Evolutionary conservation across 352 stramenopile species (phyloP).

Genomic region (Aphanomyces astaci): DNA sequence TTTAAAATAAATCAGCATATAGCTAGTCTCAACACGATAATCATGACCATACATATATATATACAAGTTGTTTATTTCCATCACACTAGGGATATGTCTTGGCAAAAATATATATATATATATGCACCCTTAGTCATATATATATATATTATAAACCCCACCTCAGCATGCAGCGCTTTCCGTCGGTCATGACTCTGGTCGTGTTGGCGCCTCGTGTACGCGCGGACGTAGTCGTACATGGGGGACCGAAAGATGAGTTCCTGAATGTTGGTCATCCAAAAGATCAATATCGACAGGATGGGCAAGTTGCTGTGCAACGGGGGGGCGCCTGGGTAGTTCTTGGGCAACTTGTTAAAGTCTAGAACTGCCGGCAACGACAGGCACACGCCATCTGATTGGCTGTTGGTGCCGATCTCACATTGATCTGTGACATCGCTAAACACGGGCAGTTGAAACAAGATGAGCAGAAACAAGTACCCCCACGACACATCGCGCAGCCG

Average conservation of each 20-base stretch:
- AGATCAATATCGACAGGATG: conserved; percentile 49
- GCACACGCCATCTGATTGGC: background rate
- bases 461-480: conserved; percentile 56
- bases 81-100: too few species aligned
- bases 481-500: conserved; percentile 16
- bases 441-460: conserved; percentile 56
- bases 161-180: background rate
- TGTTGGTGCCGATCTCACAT: conserved; percentile 38
- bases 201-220: background rate
- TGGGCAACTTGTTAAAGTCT: conserved; percentile 20
- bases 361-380: conserved; percentile 11
- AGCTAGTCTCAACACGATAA: too few species aligned
- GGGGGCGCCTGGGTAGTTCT: conserved; percentile 8
- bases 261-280: conserved; percentile 77
- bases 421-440: conserved; percentile 43
- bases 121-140: too few species aligned
- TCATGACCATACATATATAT: too few species aligned
- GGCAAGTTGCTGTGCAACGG: background rate
- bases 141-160: too few species aligned
- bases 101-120: too few species aligned
- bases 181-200: background rate
- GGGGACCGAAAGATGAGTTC: conserved; percentile 22
- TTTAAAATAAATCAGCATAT: too few species aligned
- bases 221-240: conserved; percentile 15
- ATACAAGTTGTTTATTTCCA: too few species aligned